Base-by-base conservation (phyloP, 1,284 basidiomycete genomes). In the Tilletia setariae region DNA sequence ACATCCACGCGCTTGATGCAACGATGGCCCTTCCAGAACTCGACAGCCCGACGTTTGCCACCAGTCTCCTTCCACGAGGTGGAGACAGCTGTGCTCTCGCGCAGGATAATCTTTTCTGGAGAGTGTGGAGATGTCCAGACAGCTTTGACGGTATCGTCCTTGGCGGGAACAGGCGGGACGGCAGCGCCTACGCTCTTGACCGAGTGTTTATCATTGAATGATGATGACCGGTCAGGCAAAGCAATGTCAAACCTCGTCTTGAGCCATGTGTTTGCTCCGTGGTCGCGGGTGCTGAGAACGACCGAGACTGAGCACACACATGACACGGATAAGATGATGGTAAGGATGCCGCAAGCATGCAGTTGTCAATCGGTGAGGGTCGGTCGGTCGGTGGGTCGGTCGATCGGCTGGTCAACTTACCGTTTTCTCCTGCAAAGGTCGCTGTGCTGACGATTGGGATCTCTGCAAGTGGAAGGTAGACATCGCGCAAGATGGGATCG, bases 21-120 rank as follows among this genome's bases (percentile, higher is more conserved):
- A 6, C 80, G 76, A 30, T 84, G 80, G 0, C 83, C 84, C 0
- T 82, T 76, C 88, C 89, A 90, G 15, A 91, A 82, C 78, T 91
- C 90, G 0, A 90, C 85, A 63, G 85, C 86, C 32, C 88, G 85
- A 70, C 85, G 86, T 75, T 86, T 86, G 15, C 71, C 73, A 15
- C 75, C 71, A 13, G 28, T 30, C 1, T 61, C 56, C 56, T 61
- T 61, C 13, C 28, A 94, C 88, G n/a, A 89, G 90, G 76, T 94
- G 91, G 15, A 89, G 86, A 0, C 88, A 86, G 8, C 88, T 88
- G 78, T 94, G 94, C 77, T 93, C 90, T 72, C 92, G 89, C 72
- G 67, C 67, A 80, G 74, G 23, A 80, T 64, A 19, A 65, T 42
- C n/a, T 70, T 40, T 7, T 61, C 68, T 66, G 79, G 79, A 21